A percentile compares a stretch with the other conserved stretches of the same genome.
Conservation (phyloP, 2,329 filamentous ascomycete genomes). For the Akanthomyces muscarius region DNA sequence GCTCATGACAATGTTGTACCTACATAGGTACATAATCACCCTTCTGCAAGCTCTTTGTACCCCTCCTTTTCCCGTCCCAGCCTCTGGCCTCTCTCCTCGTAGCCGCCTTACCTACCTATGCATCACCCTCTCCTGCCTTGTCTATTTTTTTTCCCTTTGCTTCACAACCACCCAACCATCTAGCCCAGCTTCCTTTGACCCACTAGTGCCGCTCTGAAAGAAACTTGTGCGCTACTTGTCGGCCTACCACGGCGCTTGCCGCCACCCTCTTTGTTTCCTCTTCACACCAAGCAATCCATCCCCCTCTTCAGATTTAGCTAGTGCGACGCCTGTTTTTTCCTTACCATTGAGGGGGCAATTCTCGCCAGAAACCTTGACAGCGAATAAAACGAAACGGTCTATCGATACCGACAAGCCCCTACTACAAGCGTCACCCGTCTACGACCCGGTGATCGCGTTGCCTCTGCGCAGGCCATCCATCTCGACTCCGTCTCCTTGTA, state of each 20-base stretch:
- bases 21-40: no score
- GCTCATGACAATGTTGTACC: no score
- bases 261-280: conserved; percentile 4
- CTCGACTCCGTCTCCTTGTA: no score
- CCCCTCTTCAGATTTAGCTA: not conserved
- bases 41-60: not conserved
- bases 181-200: not conserved
- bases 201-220: conserved; percentile 1
- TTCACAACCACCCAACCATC: not conserved
- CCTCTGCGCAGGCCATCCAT: not conserved
- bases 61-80: not conserved
- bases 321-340: conserved; percentile 2
- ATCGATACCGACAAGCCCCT: not conserved
- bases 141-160: not conserved
- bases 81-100: not conserved
- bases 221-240: conserved; percentile 7
- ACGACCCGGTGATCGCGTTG: not conserved
- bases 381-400: conserved; percentile 1
- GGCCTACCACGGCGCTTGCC: conserved; percentile 15
- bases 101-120: not conserved
- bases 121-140: not conserved
- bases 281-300: not conserved
- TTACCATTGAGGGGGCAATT: not conserved
- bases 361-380: not conserved
- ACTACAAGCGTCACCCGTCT: not conserved